A percentile compares a stretch with the other conserved stretches of the same genome.
These are phyloP conservation scores for Rhytidhysteron rufulum DNA, from an alignment of 2,329 filamentous ascomycete species.

Conservation along the genomic window DNA sequence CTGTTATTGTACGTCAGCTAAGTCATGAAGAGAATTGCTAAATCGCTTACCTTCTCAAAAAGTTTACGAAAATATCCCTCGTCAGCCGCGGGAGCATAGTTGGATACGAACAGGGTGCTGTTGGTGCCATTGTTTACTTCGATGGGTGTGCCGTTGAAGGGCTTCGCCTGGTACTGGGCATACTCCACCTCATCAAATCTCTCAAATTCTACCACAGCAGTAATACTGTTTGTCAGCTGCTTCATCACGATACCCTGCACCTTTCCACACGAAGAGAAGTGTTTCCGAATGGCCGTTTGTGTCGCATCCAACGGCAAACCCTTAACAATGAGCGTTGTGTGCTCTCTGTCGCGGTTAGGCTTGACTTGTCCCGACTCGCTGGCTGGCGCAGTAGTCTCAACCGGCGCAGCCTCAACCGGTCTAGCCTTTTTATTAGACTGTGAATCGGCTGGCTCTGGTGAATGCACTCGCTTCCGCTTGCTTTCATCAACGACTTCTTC, in stretches of 20 bases:
- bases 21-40: neutral
- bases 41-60: conserved; percentile 41
- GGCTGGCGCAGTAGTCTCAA: conserved; percentile 15
- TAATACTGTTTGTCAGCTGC: conserved; percentile 57
- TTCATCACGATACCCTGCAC: conserved; percentile 74
- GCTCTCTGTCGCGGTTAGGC: conserved; percentile 80
- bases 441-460: conserved; percentile 49
- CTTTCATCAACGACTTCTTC: conserved; percentile 24
- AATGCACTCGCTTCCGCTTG: conserved; percentile 74
- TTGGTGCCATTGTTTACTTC: conserved; percentile 70
- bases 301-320: conserved; percentile 69
- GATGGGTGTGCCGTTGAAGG: conserved; percentile 69
- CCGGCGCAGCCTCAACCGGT: conserved; percentile 13
- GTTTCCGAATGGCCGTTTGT: conserved; percentile 74
- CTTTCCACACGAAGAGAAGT: conserved; percentile 85
- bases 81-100: conserved; percentile 77
- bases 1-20: conserved; percentile 15
- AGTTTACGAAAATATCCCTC: conserved; percentile 65
- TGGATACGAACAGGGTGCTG: conserved; percentile 83
- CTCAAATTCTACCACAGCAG: conserved; percentile 82
- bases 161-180: conserved; percentile 76
- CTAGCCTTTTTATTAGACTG: conserved; percentile 64
- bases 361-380: conserved; percentile 36
- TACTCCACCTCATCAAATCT: conserved; percentile 74
- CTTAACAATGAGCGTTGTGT: conserved; percentile 77